Evolutionary conservation across 2,329 filamentous ascomycete genomes (phyloP), one percentile per base, ranked within the genome.

Genomic region (Zarea fungicola): DNA sequence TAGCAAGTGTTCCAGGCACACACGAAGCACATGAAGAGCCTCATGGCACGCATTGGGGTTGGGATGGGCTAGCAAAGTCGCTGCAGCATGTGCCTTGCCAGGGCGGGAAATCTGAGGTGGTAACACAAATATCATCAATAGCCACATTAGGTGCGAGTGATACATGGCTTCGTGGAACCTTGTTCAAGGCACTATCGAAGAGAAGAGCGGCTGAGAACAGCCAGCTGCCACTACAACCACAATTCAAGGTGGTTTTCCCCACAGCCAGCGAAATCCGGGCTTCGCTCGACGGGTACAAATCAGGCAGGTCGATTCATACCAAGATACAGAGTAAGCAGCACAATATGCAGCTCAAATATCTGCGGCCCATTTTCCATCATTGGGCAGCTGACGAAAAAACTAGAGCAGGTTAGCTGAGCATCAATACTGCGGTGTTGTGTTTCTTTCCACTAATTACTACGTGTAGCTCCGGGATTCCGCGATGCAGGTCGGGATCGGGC

Each of bases 281-380:
- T 34, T 91, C 85, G 0, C 63, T 95, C 0, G 85, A 90, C 58
- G 90, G 90, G 6, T 95, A 95, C 60, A 65, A 59, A 3, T 88
- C 88, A 0, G 90, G 90, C 0, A 77, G 67, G 2, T 92, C 89
- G 0, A 93, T 96, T 49, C 89, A 95, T 60, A 88, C 83, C 58
- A 93, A 89, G 61, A 80, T 83, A 2, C 78, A 87, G 55, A 87
- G 83, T 1, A 56, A 75, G 2, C 75, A 84, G 14, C 89, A 95
- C 59, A 71, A 76, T 25, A 88, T 85, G 55, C 90, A 95, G 63
- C 71, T 95, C 1, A 66, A 76, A 26, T 91, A 89, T 55, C 64
- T 96, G 51, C 77, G 74, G 4, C 85, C 85, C 0, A 65, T 88
- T 3, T 70, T 95, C 18, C 80, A 81, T 56, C 86, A 89, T 55